Base-by-base conservation (phyloP, 495 filamentous ascomycete genomes). In the Schizothecium vesticola region DNA sequence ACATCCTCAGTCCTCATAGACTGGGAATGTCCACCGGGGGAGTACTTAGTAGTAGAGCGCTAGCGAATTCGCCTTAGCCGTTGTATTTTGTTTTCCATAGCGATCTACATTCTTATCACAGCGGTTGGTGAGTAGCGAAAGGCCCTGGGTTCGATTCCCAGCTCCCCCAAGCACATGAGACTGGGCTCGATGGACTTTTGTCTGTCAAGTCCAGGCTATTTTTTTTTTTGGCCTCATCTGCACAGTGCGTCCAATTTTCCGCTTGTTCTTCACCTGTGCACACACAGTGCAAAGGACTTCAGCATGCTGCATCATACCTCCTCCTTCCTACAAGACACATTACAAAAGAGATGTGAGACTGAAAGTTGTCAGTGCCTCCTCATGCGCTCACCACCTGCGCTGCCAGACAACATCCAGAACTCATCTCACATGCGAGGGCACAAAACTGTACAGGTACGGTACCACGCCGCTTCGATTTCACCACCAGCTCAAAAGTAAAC, bases 161-260 rank as follows among this genome's bases (percentile, higher is more conserved):
- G 43, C 43, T 51, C 43, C 43, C 43, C 43, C 43, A 51, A 51
- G 6, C 43, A 51, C 43, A 19, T n/a, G 43, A 51, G 43, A 16
- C 43, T 51, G 43, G 43, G 43, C 43, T 51, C 5, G 19, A 51
- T 51, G 43, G 43, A n/a, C 43, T n/a, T n/a, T n/a, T 7, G 56
- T 87, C 23, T 9, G 59, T 63, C 26, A 11, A 25, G 59, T 28
- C 13, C 24, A 19, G 24, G 59, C 26, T 61, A 16, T 31, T 21
- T 33, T 33, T 61, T 61, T 61, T 61, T 61, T 61, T 31, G 33
- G 31, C 7, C 2, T 8, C 6, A 8, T 51, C 7, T 51, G 22
- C 4, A 63, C 19, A 28, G 29, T 51, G 43, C 43, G 16, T n/a
- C n/a, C n/a, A n/a, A n/a, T n/a, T 51, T n/a, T 2, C 2, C 5